phyloP scores from a whole-genome alignment of 2,329 filamentous ascomycete genomes.

The Penicillium italicum region DNA sequence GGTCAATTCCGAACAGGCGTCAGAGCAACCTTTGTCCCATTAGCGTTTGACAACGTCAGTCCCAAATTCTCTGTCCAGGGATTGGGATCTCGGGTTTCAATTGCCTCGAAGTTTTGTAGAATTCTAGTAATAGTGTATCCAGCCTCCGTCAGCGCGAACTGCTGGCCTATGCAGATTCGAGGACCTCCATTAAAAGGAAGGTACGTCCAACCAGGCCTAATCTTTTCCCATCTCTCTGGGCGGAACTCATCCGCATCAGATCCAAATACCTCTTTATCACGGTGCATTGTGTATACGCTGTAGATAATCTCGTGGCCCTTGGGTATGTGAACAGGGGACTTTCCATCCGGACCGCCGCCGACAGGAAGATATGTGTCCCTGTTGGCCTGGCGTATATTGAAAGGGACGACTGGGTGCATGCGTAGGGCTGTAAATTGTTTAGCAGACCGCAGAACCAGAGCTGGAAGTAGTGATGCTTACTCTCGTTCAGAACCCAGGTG shows the following conservation, averaged over 20 bases:
- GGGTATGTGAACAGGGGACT: constrained; percentile 59
- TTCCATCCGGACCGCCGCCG: constrained; percentile 58
- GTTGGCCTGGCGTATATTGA: constrained; percentile 38
- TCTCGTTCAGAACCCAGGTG: constrained; percentile 24
- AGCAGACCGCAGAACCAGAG: not conserved
- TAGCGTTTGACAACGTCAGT: constrained; percentile 21
- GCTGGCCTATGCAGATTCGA: constrained; percentile 34
- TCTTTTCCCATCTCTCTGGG: constrained; percentile 48
- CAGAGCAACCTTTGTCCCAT: constrained; percentile 21
- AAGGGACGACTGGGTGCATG: constrained; percentile 43
- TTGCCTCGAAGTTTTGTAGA: constrained; percentile 29
- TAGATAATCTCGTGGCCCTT: constrained; percentile 65
- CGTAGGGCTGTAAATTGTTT: constrained; percentile 33
- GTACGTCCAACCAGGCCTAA: constrained; percentile 31
- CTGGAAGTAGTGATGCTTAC: constrained; percentile 5
- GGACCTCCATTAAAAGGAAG: constrained; percentile 36
- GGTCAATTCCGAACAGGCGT: constrained; percentile 2
- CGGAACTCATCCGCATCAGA: constrained; percentile 45
- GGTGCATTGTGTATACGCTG: constrained; percentile 68
- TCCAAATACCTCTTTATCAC: constrained; percentile 51
- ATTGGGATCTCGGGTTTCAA: constrained; percentile 28
- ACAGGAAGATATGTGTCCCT: constrained; percentile 40
- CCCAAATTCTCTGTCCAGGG: constrained; percentile 27
- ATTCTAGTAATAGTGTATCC: constrained; percentile 34
- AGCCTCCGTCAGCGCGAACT: constrained; percentile 38